phyloP scores from a whole-genome alignment of 805 yeast species.

The Candida taoyuanica region DNA sequence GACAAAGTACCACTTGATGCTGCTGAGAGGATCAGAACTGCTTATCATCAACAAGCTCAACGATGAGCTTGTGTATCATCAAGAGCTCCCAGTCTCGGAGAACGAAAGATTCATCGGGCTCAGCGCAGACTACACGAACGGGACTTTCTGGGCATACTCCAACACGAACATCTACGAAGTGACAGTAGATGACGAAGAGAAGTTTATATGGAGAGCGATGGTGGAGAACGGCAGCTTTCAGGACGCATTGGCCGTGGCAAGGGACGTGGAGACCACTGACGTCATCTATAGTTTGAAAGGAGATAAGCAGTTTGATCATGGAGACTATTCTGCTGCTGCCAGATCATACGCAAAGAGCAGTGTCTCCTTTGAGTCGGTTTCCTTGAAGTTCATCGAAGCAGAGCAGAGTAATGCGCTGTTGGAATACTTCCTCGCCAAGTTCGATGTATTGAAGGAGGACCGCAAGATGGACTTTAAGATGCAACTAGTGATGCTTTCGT shows the following conservation, averaged over 20 bases:
- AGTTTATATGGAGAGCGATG: constrained; percentile 69
- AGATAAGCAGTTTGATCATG: constrained; percentile 35
- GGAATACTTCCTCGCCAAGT: constrained; percentile 40
- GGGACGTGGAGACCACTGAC: constrained; percentile 39
- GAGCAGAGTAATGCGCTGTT: constrained; percentile 40
- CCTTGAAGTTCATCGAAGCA: constrained; percentile 48
- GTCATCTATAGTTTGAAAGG: constrained; percentile 53
- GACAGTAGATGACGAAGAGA: constrained; percentile 60
- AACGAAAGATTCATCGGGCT: constrained; percentile 41
- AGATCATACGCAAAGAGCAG: constrained; percentile 55
- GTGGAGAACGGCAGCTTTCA: constrained; percentile 52
- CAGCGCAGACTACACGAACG: constrained; percentile 41
- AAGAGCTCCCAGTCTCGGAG: constrained; percentile 32
- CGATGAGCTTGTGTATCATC: constrained; percentile 41
- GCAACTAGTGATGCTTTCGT: constrained; percentile 29
- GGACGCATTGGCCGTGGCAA: constrained; percentile 49
- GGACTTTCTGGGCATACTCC: constrained; percentile 78
- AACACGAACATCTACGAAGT: constrained; percentile 62
- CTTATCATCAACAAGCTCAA: constrained; percentile 48
- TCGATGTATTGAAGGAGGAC: constrained; percentile 29
- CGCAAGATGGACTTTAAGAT: constrained; percentile 26
- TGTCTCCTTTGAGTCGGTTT: constrained; percentile 64
- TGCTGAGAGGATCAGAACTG: constrained; percentile 40
- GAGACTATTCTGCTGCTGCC: constrained; percentile 41
- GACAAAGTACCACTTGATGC: constrained; percentile 50